Base-by-base conservation (phyloP, 2,329 filamentous ascomycete genomes). In the Venturia effusa region DNA sequence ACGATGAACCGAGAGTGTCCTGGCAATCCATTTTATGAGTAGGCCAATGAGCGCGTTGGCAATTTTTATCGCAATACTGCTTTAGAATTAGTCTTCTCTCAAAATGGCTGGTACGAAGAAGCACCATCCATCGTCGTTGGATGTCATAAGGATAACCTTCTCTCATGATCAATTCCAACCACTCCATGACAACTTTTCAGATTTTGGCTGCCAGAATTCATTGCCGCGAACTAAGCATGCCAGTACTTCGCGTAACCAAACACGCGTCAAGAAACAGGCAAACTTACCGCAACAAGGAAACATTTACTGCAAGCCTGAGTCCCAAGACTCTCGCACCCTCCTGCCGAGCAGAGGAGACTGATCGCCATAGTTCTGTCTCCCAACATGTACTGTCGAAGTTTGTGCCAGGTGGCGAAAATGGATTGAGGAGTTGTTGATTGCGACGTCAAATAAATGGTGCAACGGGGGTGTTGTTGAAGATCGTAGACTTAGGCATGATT, bases 21-120 rank as follows among this genome's bases (percentile, higher is more conserved):
- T 66, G 71, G 68, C 74, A 76, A 51, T 71, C 67, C 1, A 51
- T 45, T 30, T 73, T 73, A 63, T 76, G 74, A 1, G 57, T 32
- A 1, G 48, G 45, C 73, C 71, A 74, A 63, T 76, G 70, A 3
- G 62, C 54, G 10, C 19, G 67, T 59, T 75, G 72, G 63, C 74
- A 77, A 1, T 63, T 61, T 48, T 68, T 68, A 59, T 69, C 68
- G 64, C 75, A 77, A 64, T 76, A 76, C 74, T 76, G 30, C 32
- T 24, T 30, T 15, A 1, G 17, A 19, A 32, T 55, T 32, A 55
- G 43, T 30, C 22, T 55, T 22, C 37, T 39, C n/a, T n/a, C n/a
- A n/a, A n/a, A n/a, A n/a, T n/a, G n/a, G n/a, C n/a, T n/a, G n/a
- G n/a, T n/a, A n/a, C n/a, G n/a, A n/a, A n/a, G n/a, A n/a, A n/a